A percentile compares a stretch with the other conserved stretches of the same genome.
Evolutionary conservation across 129 eudicot species (phyloP).

Genomic region (Rutidosis leptorrhynchoides): DNA sequence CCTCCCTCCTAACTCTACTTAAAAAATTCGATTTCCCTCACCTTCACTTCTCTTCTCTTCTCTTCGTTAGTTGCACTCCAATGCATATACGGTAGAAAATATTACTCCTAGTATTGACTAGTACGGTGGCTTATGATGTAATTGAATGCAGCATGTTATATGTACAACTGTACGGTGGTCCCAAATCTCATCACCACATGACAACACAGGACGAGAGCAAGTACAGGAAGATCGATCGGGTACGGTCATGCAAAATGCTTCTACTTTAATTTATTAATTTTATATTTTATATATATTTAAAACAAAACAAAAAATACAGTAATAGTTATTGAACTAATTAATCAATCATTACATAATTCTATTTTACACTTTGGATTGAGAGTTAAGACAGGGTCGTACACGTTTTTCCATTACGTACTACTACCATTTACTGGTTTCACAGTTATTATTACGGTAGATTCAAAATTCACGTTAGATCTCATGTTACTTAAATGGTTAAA

Average conservation of each 20-base stretch:
- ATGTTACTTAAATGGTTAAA: neutral
- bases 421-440: neutral
- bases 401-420: neutral
- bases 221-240: neutral
- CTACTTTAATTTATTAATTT: too few species aligned
- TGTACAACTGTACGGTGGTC: slow-evolving; percentile 10
- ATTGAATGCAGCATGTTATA: neutral
- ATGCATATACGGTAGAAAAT: neutral
- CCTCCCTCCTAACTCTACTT: too few species aligned
- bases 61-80: too few species aligned
- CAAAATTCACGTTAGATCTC: neutral
- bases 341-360: neutral
- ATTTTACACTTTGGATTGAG: neutral
- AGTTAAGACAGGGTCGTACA: neutral
- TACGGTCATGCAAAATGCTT: slow-evolving; percentile 4
- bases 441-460: neutral
- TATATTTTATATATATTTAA: too few species aligned
- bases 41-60: too few species aligned
- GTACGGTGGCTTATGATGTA: neutral
- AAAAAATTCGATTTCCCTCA: too few species aligned
- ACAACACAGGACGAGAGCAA: neutral
- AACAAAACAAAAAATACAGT: too few species aligned
- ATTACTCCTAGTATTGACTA: neutral
- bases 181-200: neutral
- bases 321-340: too few species aligned